Evolutionary conservation across 352 stramenopile genomes (phyloP), one percentile per base, ranked within the genome.

Genomic region (Pythium rishiriense): DNA sequence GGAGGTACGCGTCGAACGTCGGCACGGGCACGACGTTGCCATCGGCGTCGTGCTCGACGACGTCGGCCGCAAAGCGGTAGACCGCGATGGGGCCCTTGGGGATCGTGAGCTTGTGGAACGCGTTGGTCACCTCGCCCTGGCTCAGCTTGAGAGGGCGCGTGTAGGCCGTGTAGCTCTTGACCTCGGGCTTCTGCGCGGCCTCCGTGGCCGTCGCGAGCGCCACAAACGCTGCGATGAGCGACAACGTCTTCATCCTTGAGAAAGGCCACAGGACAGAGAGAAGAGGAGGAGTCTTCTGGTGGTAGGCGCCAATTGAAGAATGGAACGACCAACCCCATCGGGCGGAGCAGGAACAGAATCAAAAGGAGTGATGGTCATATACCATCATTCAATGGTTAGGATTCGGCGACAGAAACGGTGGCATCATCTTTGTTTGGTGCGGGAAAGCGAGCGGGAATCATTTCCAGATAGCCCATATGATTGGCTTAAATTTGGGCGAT

Each of bases 111-210:
- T 63, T 70, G 66, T 93, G 78, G 66, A 89, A 93, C 25, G 80
- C 75, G 70, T 93, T 93, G 33, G 79, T 90, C 39, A 93, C 81
- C 45, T 90, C 76, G 50, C 85, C 85, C 62, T 90, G 81, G n/a
- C 64, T 60, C 33, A 93, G 72, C 46, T 73, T 53, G 43, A 93
- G 62, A 10, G 85, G 72, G 28, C 72, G 76, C 51, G 81, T 93
- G 63, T 89, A 76, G 26, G 83, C 83, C 51, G 81, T 88, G 76
- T 82, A 80, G 54, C 71, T 72, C 74, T 88, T 77, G 7, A 83
- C 77, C 58, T 62, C 62, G n/a, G 78, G 78, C 41, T 55, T 53
- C 10, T 50, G 25, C 21, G 54, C 54, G 19, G 21, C 28, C 42
- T 24, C 17, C 29, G 35, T 33, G 45, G 31, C 24, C 4, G 49